Percentiles rank a stretch among this genome's conserved stretches.
Evolutionary conservation across 192 early-diverging fungal species (phyloP).

Genomic region (Coemansia sp.): DNA sequence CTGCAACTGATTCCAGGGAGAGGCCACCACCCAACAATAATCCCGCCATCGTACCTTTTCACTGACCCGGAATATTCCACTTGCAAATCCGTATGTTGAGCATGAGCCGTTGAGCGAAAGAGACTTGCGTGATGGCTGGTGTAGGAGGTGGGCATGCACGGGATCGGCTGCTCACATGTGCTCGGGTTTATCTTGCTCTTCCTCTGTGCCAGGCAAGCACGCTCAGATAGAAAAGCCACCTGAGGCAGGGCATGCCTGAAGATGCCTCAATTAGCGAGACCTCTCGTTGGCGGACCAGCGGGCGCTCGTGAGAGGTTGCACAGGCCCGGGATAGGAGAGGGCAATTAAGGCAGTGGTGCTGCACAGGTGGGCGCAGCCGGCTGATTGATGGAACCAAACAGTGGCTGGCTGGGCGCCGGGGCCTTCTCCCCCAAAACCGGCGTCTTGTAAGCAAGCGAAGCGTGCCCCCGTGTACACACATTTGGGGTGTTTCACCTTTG

Average conservation of each 20-base stretch:
- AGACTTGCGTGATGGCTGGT: conserved; percentile 11
- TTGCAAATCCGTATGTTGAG: neutral
- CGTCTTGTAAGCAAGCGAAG: neutral
- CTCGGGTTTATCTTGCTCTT: neutral
- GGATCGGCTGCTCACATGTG: conserved; percentile 8
- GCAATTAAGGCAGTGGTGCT: conserved; percentile 1
- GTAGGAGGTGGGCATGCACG: conserved; percentile 4
- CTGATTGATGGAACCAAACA: conserved; percentile 1
- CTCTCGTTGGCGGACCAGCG: neutral
- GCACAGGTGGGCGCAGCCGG: conserved; percentile 9
- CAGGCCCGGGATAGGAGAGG: neutral
- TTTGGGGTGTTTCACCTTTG: conserved; percentile 11
- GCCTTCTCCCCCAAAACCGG: conserved; percentile 2
- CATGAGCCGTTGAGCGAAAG: neutral
- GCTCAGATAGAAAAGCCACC: neutral
- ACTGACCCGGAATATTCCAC: neutral
- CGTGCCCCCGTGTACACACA: neutral
- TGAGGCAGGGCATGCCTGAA: neutral
- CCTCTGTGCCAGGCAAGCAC: neutral
- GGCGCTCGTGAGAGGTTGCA: neutral
- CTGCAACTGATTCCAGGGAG: neutral
- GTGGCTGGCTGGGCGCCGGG: conserved; percentile 9
- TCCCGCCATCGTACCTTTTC: neutral
- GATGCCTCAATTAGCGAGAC: neutral
- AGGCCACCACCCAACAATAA: neutral